These are phyloP conservation scores for Salix brachista DNA, from an alignment of 345 rosid species.

Conservation along the genomic window DNA sequence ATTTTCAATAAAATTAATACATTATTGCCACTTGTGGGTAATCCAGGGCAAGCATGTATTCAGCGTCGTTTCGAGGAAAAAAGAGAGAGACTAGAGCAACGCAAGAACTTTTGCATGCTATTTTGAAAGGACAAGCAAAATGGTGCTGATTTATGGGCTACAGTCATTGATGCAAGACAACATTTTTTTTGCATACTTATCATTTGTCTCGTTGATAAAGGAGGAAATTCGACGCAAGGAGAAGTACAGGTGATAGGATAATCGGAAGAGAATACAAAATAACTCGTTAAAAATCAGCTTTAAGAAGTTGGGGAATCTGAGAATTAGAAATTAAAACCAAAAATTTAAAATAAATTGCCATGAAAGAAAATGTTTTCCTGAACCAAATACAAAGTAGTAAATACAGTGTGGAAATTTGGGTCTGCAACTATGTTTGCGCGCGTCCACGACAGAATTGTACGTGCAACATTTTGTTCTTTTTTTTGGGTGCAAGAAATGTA, in stretches of 20 bases:
- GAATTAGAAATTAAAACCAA: too few relatives aligned
- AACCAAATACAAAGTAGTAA: too few relatives aligned
- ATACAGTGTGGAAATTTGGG: not conserved
- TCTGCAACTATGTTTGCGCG: not conserved
- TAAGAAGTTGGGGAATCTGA: too few relatives aligned
- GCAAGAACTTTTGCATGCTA: not conserved
- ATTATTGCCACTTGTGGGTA: not conserved
- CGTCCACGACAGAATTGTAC: not conserved
- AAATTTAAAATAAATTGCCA: too few relatives aligned
- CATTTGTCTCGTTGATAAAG: not conserved
- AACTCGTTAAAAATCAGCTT: too few relatives aligned
- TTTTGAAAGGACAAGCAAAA: not conserved
- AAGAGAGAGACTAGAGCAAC: not conserved
- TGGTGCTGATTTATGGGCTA: not conserved
- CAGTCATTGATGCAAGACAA: not conserved
- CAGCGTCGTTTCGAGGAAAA: not conserved
- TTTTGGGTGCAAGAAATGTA: not conserved
- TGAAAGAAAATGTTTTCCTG: too few relatives aligned
- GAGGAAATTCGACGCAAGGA: too few relatives aligned
- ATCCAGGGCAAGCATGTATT: not conserved
- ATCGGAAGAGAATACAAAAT: too few relatives aligned
- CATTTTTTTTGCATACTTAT: not conserved
- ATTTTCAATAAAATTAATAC: not conserved
- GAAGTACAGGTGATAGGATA: too few relatives aligned
- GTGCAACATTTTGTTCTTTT: not conserved